Conservation (phyloP, 371 early-diverging fungal genomes). For the Mortierella polycephala region DNA sequence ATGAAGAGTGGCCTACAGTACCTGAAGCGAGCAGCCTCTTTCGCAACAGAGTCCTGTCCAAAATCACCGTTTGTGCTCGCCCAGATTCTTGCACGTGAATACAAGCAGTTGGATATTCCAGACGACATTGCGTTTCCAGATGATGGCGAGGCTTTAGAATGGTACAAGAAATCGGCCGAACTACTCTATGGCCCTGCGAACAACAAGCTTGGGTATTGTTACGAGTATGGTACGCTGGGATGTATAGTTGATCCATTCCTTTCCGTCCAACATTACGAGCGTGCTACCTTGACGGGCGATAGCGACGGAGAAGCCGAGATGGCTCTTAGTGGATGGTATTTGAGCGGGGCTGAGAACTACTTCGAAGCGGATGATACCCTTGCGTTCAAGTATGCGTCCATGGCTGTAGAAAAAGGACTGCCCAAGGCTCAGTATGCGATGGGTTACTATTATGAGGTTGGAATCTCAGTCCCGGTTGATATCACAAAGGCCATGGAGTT, state of each 20-base stretch:
- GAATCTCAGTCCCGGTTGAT: slow-evolving; percentile 78
- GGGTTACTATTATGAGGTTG: slow-evolving; percentile 92
- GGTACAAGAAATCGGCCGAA: slow-evolving; percentile 61
- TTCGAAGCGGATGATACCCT: slow-evolving; percentile 80
- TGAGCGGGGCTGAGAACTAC: slow-evolving; percentile 84
- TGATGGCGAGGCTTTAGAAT: slow-evolving; percentile 54
- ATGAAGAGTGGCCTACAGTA: slow-evolving; percentile 75
- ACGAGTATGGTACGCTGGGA: slow-evolving; percentile 75
- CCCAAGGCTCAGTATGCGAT: slow-evolving; percentile 94
- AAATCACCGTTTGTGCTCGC: slow-evolving; percentile 78
- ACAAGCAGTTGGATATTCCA: slow-evolving; percentile 35
- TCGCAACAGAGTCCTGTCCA: slow-evolving; percentile 70
- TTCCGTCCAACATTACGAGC: slow-evolving; percentile 78
- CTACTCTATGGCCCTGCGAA: slow-evolving; percentile 73
- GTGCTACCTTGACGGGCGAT: slow-evolving; percentile 90
- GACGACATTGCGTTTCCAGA: slow-evolving; percentile 53
- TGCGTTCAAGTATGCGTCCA: slow-evolving; percentile 90
- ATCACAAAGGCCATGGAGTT: slow-evolving; percentile 74
- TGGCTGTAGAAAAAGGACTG: slow-evolving; percentile 82
- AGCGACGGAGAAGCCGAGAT: slow-evolving; percentile 84
- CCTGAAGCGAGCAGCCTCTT: slow-evolving; percentile 71
- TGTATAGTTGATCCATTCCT: slow-evolving; percentile 72
- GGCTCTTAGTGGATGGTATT: slow-evolving; percentile 93
- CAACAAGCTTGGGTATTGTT: slow-evolving; percentile 83
- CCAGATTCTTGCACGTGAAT: slow-evolving; percentile 57